These are phyloP conservation scores for Alternaria tenuissima DNA, from an alignment of 2,329 filamentous ascomycete species.

Conservation along the genomic window DNA sequence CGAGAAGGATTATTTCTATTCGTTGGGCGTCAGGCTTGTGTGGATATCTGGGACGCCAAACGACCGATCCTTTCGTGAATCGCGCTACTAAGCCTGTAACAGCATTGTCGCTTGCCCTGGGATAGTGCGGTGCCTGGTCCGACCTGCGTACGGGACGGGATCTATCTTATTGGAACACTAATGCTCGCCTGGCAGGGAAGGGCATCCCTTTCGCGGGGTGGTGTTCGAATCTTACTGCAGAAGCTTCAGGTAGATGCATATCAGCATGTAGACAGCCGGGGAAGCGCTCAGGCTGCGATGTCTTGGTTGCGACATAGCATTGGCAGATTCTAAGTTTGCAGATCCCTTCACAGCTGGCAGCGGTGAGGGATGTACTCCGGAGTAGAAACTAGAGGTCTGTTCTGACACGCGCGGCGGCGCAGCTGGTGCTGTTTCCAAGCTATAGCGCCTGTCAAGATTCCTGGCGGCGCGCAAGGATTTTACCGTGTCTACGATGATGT, in stretches of 20 bases:
- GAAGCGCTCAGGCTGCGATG: neutral
- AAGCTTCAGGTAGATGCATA: neutral
- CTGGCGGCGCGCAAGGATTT: conserved; percentile 2
- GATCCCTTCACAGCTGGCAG: neutral
- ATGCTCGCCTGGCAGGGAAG: conserved; percentile 1
- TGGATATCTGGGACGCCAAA: conserved; percentile 10
- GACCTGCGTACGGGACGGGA: conserved; percentile 20
- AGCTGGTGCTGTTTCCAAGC: conserved; percentile 5
- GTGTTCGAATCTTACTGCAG: conserved; percentile 5
- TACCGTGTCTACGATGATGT: neutral
- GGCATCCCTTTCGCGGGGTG: conserved; percentile 12
- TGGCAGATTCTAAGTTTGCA: neutral
- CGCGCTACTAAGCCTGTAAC: neutral
- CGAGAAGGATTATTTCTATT: conserved; percentile 5
- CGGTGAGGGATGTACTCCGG: neutral
- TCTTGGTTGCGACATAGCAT: neutral
- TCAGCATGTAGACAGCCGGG: neutral
- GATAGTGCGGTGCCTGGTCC: conserved; percentile 7
- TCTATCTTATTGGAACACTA: conserved; percentile 9
- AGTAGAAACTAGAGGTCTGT: neutral
- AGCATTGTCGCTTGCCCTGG: neutral
- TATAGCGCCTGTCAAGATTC: conserved; percentile 5
- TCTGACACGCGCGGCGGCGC: conserved; percentile 7
- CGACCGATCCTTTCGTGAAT: conserved; percentile 13
- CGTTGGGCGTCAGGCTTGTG: conserved; percentile 1